Percentiles rank a stretch among this genome's conserved stretches.
Conservation (phyloP, 2,329 filamentous ascomycete species). For the Aspergillus hortae region DNA sequence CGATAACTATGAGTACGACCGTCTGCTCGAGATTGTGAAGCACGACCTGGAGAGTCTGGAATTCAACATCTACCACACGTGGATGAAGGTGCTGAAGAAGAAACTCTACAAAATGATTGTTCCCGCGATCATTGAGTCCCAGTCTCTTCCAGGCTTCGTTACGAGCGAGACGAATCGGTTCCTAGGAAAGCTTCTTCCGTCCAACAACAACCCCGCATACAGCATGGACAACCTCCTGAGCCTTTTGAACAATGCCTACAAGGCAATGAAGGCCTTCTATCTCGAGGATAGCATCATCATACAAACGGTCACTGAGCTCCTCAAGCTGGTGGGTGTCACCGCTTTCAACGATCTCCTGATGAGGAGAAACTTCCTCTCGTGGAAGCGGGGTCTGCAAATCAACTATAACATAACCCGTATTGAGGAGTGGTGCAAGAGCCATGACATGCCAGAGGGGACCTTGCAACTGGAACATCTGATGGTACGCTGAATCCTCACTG, state of each 20-base stretch:
- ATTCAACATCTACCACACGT: conserved; percentile 99
- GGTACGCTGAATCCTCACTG: conserved; percentile 50
- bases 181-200: conserved; percentile 91
- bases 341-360: conserved; percentile 98
- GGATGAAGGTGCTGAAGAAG: conserved; percentile 99
- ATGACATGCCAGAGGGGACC: conserved; percentile 98
- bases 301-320: conserved; percentile 89
- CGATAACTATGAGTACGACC: conserved; percentile 98
- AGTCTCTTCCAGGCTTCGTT: conserved; percentile 95
- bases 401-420: conserved; percentile 99
- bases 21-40: conserved; percentile 96
- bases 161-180: conserved; percentile 98
- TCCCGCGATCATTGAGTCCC: conserved; percentile 96
- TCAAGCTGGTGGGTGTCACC: conserved; percentile 90
- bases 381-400: conserved; percentile 98
- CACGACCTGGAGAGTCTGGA: conserved; percentile 96
- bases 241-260: conserved; percentile 93
- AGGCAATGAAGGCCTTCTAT: conserved; percentile 98
- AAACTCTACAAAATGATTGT: conserved; percentile 99
- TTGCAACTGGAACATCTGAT: conserved; percentile 97
- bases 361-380: conserved; percentile 96
- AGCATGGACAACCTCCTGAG: conserved; percentile 99
- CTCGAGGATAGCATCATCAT: conserved; percentile 94
- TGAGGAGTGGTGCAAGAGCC: conserved; percentile 99
- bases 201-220: conserved; percentile 87